These are phyloP conservation scores for Solanum piurae DNA, from an alignment of 257 asterid genomes.

Conservation along the genomic window DNA sequence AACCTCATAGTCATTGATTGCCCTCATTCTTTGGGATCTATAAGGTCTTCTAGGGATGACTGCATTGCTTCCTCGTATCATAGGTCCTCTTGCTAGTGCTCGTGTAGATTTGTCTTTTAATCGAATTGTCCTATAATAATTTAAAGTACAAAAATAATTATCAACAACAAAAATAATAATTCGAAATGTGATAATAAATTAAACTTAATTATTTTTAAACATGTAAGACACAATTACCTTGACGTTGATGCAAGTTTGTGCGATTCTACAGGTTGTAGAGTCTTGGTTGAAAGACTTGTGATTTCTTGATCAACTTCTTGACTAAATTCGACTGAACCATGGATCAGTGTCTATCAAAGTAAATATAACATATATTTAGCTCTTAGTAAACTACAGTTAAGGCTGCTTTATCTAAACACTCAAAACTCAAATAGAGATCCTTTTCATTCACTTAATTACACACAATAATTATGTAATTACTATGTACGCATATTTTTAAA, in stretches of 20 bases:
- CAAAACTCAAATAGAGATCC: background rate
- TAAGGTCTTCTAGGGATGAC: background rate
- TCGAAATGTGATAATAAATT: too few relatives aligned
- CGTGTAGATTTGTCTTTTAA: background rate
- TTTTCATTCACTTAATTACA: background rate
- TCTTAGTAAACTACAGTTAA: background rate
- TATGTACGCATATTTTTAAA: background rate
- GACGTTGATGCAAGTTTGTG: background rate
- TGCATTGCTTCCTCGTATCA: background rate
- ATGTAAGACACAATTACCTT: background rate
- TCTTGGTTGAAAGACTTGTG: background rate
- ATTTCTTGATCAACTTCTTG: background rate
- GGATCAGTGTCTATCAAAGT: background rate
- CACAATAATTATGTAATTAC: too few relatives aligned
- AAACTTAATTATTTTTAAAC: background rate
- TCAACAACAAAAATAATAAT: too few relatives aligned
- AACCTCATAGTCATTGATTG: background rate
- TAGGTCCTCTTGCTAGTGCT: background rate
- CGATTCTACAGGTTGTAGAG: background rate
- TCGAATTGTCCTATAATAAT: background rate
- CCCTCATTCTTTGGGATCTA: background rate
- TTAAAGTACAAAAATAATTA: too few relatives aligned
- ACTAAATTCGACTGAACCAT: fast-evolving
- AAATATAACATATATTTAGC: background rate
- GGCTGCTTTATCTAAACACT: background rate